Conservation (phyloP, 352 stramenopile species). For the Globisporangium carolinianum region DNA sequence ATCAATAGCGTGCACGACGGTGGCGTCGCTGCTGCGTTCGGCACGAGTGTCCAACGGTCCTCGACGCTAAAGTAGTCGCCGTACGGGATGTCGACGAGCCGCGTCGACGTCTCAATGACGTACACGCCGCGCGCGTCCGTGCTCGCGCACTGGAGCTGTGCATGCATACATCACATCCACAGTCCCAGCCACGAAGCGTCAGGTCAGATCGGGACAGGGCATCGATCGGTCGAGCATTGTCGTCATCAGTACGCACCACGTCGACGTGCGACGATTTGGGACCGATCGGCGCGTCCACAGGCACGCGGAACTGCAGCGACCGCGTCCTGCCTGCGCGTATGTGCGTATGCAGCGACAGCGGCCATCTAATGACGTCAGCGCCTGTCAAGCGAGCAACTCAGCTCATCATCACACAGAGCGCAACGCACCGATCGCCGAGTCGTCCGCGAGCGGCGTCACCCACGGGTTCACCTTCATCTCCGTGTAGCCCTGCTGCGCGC, state of each 20-base stretch:
- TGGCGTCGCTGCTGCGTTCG: conserved; percentile 21
- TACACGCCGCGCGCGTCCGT: conserved; percentile 26
- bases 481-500: conserved; percentile 46
- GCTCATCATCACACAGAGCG: not conserved
- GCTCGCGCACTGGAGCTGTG: conserved; percentile 61
- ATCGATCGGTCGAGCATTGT: too few relatives aligned
- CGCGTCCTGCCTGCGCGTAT: conserved; percentile 39
- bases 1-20: conserved; percentile 61
- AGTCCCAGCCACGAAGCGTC: too few relatives aligned
- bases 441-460: conserved; percentile 38
- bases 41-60: conserved; percentile 72
- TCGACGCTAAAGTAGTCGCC: conserved; percentile 86
- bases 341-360: not conserved
- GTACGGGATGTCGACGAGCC: conserved; percentile 80
- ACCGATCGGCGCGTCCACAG: conserved; percentile 73
- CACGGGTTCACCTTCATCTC: conserved; percentile 73
- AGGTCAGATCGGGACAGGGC: too few relatives aligned
- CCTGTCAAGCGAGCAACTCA: too few relatives aligned
- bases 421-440: conserved; percentile 26
- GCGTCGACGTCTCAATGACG: conserved; percentile 71
- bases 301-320: conserved; percentile 66
- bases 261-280: conserved; percentile 80
- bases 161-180: not conserved
- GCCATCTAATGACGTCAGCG: too few relatives aligned
- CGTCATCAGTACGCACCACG: conserved; percentile 25